Percentiles rank a stretch among this genome's conserved stretches.
Evolutionary conservation across 257 asterid genomes (phyloP).

Genomic region (Solanum chmielewskii): DNA sequence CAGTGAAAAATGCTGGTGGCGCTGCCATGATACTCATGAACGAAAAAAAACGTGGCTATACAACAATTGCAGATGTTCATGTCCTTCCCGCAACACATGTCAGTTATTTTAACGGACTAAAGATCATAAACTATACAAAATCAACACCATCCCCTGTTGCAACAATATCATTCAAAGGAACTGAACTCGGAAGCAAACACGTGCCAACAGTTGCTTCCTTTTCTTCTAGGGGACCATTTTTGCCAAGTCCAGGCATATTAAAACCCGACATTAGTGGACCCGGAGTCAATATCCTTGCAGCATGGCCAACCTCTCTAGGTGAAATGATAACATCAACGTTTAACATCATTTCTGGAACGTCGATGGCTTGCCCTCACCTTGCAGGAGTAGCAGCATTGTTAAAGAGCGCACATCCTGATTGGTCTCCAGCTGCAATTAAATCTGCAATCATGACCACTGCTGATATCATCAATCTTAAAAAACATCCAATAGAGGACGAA

Average conservation of each 20-base stretch:
- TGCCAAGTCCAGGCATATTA: background rate
- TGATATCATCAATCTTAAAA: background rate
- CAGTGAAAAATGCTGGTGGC: constrained; percentile 15
- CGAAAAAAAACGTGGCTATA: background rate
- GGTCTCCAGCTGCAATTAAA: background rate
- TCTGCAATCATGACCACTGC: constrained; percentile 4
- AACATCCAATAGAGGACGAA: background rate
- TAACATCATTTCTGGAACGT: background rate
- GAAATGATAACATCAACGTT: background rate
- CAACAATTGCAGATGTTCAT: constrained; percentile 8
- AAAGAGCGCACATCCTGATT: background rate
- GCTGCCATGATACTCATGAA: constrained; percentile 20
- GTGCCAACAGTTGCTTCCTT: background rate
- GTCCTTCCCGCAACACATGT: constrained; percentile 14
- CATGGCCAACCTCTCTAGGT: background rate
- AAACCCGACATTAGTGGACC: background rate
- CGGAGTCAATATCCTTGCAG: background rate
- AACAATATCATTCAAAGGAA: constrained; percentile 4
- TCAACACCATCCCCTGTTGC: constrained; percentile 1
- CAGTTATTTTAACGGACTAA: constrained; percentile 3
- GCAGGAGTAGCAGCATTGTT: background rate
- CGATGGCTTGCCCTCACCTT: constrained; percentile 6
- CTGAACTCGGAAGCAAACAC: background rate
- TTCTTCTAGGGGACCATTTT: background rate
- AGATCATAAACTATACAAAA: background rate